Percentiles rank a stretch among this genome's conserved stretches.
Evolutionary conservation across 768 basidiomycete genomes (phyloP).

Genomic region (Ramaria rubella): DNA sequence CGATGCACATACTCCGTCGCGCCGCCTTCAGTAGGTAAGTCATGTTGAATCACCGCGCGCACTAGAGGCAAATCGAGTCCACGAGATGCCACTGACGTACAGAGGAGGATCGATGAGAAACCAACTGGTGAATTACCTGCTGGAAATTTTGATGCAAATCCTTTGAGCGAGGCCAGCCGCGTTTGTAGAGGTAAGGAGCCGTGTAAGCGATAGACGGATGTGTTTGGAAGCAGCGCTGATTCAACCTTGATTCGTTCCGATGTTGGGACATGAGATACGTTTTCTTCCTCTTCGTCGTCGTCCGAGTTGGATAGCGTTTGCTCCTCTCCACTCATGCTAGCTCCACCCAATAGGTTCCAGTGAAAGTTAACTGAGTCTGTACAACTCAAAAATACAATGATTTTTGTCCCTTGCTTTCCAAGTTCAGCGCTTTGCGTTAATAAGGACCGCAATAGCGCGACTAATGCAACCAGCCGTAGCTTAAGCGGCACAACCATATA

Average conservation of each 20-base stretch:
- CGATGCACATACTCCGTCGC: conserved; percentile 95
- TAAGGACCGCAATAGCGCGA: conserved; percentile 80
- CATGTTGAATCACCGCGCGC: conserved; percentile 90
- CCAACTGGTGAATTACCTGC: conserved; percentile 22
- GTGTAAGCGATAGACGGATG: conserved; percentile 83
- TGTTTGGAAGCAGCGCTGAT: conserved; percentile 74
- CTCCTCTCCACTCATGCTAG: conserved; percentile 50
- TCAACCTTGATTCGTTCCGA: conserved; percentile 44
- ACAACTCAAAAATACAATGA: conserved; percentile 94
- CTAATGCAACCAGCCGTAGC: conserved; percentile 83
- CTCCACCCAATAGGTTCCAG: conserved; percentile 74
- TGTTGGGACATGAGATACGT: conserved; percentile 22
- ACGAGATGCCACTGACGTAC: conserved; percentile 97
- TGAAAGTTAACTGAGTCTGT: conserved; percentile 98
- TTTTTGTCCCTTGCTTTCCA: conserved; percentile 47
- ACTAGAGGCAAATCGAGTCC: conserved; percentile 95
- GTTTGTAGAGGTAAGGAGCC: conserved; percentile 80
- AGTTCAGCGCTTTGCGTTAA: conserved; percentile 48
- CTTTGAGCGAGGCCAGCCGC: conserved; percentile 76
- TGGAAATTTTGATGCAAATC: conserved; percentile 54
- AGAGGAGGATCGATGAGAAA: conserved; percentile 71
- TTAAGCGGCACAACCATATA: conserved; percentile 88
- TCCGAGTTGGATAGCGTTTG: conserved; percentile 19
- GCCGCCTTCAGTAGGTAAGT: conserved; percentile 95
- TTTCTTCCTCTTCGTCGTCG: conserved; percentile 24